Conservation (phyloP, 192 early-diverging fungal genomes). For the Glomus cerebriforme region DNA sequence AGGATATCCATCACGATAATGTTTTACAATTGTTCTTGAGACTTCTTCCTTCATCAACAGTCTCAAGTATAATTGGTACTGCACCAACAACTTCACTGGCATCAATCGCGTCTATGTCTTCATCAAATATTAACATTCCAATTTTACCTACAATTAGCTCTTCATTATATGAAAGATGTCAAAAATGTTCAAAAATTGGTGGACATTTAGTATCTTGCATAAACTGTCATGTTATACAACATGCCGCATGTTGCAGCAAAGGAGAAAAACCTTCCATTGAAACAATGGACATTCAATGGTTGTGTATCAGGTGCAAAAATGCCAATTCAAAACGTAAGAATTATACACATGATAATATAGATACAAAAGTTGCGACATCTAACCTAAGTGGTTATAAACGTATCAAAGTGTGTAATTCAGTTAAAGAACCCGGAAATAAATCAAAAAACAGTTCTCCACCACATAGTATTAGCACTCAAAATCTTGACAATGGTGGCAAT, state of each 20-base stretch:
- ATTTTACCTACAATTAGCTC: not conserved
- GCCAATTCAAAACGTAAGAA: not conserved
- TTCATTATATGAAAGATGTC: not conserved
- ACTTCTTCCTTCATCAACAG: not conserved
- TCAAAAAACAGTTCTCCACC: not conserved
- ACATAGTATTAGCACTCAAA: not conserved
- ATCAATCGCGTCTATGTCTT: not conserved
- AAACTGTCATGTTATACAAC: constrained; percentile 12
- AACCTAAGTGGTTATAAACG: constrained; percentile 1
- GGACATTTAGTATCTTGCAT: not conserved
- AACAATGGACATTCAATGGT: not conserved
- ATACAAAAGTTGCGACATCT: not conserved
- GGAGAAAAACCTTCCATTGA: constrained; percentile 9
- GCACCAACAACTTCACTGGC: not conserved
- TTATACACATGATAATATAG: not conserved
- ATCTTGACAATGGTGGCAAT: not conserved
- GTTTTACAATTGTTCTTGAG: constrained; percentile 20
- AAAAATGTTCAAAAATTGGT: not conserved
- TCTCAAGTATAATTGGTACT: constrained; percentile 1
- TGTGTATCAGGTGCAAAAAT: not conserved
- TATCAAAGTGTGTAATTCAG: not conserved
- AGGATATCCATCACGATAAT: constrained; percentile 14
- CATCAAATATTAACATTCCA: not conserved
- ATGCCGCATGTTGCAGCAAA: constrained; percentile 1
- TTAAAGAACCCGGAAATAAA: not conserved